A percentile compares a stretch with the other conserved stretches of the same genome.
phyloP scores from a whole-genome alignment of 768 basidiomycete genomes.

The Pulveroboletus sp. region DNA sequence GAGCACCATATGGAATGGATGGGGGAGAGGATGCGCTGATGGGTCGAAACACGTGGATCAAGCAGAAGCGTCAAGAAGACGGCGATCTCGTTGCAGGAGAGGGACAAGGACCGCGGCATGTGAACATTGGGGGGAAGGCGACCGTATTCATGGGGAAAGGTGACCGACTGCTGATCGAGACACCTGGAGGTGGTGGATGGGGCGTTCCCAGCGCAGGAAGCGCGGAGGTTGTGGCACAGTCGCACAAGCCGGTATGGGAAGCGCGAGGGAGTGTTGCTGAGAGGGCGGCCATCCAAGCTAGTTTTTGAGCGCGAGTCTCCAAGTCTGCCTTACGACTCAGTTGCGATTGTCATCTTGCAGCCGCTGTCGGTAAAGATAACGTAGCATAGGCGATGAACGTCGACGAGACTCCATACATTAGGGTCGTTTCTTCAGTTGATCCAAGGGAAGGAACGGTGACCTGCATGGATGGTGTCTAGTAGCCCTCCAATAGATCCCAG shows the following conservation, averaged over 20 bases:
- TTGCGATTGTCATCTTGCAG: neutral
- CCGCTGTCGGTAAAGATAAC: neutral
- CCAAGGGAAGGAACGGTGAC: no score
- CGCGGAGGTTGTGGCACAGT: slow-evolving; percentile 25
- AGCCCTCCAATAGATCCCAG: no score
- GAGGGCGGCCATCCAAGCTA: slow-evolving; percentile 57
- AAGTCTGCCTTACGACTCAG: neutral
- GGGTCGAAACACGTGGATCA: slow-evolving; percentile 88
- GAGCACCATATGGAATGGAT: slow-evolving; percentile 81
- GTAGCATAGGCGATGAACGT: neutral
- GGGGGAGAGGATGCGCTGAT: slow-evolving; percentile 68
- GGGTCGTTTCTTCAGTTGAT: no score
- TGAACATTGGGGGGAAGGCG: slow-evolving; percentile 89
- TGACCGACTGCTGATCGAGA: slow-evolving; percentile 75
- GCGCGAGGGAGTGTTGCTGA: slow-evolving; percentile 69
- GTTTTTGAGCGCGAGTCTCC: slow-evolving; percentile 37
- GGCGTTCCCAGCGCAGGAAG: slow-evolving; percentile 35
- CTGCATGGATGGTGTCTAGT: no score
- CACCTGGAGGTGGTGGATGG: slow-evolving; percentile 91
- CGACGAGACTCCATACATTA: no score
- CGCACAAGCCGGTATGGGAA: slow-evolving; percentile 45
- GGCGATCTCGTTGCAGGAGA: slow-evolving; percentile 51
- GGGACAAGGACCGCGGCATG: slow-evolving; percentile 43
- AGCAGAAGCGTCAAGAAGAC: slow-evolving; percentile 58
- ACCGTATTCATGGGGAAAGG: slow-evolving; percentile 86